phyloP scores from a whole-genome alignment of 2,329 filamentous ascomycete species.

The Trichoderma arundinaceum region DNA sequence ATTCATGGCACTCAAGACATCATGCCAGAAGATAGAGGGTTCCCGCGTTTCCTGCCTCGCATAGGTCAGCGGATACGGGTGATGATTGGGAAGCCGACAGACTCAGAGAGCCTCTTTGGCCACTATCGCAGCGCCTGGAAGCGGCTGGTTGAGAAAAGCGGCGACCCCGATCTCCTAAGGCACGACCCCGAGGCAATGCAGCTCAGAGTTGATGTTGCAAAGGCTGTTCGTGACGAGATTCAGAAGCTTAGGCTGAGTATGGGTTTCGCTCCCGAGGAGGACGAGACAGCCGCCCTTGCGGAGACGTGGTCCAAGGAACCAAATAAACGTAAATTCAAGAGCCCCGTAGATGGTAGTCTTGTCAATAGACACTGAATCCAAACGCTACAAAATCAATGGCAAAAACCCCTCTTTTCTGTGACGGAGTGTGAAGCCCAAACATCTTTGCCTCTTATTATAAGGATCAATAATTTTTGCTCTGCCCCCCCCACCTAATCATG shows the following conservation, averaged over 20 bases:
- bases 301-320: constrained; percentile 76
- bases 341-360: constrained; percentile 59
- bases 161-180: constrained; percentile 55
- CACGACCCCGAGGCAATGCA: constrained; percentile 68
- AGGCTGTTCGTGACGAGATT: constrained; percentile 78
- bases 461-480: constrained; percentile 17
- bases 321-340: constrained; percentile 55
- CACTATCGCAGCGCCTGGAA: constrained; percentile 78
- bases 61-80: constrained; percentile 72
- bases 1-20: constrained; percentile 86
- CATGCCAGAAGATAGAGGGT: constrained; percentile 83
- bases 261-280: constrained; percentile 77
- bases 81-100: constrained; percentile 78
- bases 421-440: constrained; percentile 17
- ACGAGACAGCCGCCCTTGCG: constrained; percentile 75
- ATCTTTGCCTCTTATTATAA: constrained; percentile 25
- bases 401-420: background rate
- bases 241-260: constrained; percentile 73
- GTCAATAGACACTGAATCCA: constrained; percentile 48
- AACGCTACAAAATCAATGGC: constrained; percentile 22
- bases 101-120: constrained; percentile 76
- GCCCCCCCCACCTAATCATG: background rate
- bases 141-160: constrained; percentile 58
- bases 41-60: constrained; percentile 81
- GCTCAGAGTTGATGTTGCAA: constrained; percentile 76